Evolutionary conservation across 73 alveolate genomes (phyloP), one percentile per base, ranked within the genome.

Genomic region (Tetrahymena borealis): DNA sequence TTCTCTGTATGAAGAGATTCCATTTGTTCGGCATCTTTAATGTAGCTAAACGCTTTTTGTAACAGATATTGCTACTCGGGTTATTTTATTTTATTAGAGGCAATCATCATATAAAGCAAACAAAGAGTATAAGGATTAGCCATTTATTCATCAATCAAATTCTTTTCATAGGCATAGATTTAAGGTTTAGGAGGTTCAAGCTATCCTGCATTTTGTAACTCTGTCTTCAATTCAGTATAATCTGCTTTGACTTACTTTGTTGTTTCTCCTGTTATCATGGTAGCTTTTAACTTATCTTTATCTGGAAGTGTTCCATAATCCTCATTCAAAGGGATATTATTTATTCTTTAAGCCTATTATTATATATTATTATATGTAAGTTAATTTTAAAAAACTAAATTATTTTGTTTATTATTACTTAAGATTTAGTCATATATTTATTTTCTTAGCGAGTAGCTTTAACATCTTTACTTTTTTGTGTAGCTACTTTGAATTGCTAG

Each of bases 121-220:
- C 97, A 96, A 43, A 94, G 96, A 8, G 96, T 94, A 39, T 96
- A 96, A 38, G 96, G 96, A 90, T 96, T 96, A 31, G 96, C 91
- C 38, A 91, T 93, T 91, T 94, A 95, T 78, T 94, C 96, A 37
- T 94, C 78, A n/a, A 93, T 94, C 8, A 96, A 91, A 60, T 77
- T 90, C n/a, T 96, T 94, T 90, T 96, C 98, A 92, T 91, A 96
- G 38, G 95, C 39, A 24, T 96, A 78, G n/a, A 96, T 94, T 91
- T 96, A 94, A 33, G 99, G 99, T 18, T 97, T 97, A n/a, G 98
- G 98, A 12, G 99, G 98, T 38, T 97, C 97, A 1, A 97, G 92
- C 93, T 98, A 96, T 24, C 99, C 99, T 39, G 98, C 99, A 39
- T 98, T 98, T 95, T 98, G 96, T 11, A 98, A 93, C 4, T 98